Evolutionary conservation across 495 filamentous ascomycete species (phyloP), one percentile per base, ranked within the genome.

Genomic region (Cercophora scortea): DNA sequence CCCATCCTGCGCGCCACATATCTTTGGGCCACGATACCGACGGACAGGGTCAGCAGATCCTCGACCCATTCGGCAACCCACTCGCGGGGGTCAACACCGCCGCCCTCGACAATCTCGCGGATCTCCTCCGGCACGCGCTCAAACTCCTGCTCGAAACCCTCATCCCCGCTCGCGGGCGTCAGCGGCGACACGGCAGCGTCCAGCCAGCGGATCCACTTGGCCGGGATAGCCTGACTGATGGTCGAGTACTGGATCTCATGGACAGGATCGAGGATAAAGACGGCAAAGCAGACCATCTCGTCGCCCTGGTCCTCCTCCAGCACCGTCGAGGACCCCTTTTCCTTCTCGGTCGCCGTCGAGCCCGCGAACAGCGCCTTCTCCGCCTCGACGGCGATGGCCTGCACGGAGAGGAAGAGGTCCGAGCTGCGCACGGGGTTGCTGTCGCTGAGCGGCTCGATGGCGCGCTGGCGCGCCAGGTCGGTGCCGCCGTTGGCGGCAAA

Each of bases 11-110:
- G 79, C 6, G 93, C 93, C 6, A 98, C 94, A 67, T 98, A 98
- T 56, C 89, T 75, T 76, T 98, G 93, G n/a, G 93, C 93, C 10
- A 97, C 83, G 16, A 95, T 69, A 6, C 93, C 94, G 1, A 90
- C 79, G 5, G 83, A 80, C 49, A 96, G 68, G 40, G 76, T 80
- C n/a, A 98, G 77, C 0, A 84, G 71, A 67, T 97, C 94, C 71
- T 97, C 90, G 6, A 98, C 79, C 93, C 93, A 98, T 66, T 97
- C 94, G 0, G 91, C 84, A 36, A 95, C 87, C 93, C 93, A 98
- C 68, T 97, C 93, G 40, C 93, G 77, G 0, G 93, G 93, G 65
- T 98, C 93, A 3, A 96, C 87, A 35, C 91, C 93, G 15, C 94
- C 94, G 45, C 72, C 78, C 61, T 91, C 83, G 51, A 97, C 80